These are phyloP conservation scores for Lachancea kluyveri DNA, from an alignment of 805 yeast genomes.

Conservation along the genomic window DNA sequence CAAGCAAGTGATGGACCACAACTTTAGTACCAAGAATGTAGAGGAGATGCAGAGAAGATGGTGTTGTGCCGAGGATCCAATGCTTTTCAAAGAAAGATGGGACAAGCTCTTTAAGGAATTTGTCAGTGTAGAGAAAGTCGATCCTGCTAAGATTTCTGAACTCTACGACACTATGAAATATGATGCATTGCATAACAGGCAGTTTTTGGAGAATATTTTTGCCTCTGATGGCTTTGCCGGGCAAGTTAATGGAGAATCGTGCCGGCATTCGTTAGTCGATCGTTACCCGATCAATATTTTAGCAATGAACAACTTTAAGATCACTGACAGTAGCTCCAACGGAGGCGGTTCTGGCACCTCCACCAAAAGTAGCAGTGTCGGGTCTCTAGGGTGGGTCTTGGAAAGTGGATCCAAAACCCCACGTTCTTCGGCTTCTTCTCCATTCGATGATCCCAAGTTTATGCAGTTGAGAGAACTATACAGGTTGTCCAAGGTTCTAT, in stretches of 20 bases:
- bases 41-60: constrained; percentile 67
- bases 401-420: constrained; percentile 24
- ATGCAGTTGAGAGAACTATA: constrained; percentile 82
- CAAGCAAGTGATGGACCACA: constrained; percentile 72
- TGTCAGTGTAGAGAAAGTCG: constrained; percentile 88
- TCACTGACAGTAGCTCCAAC: constrained; percentile 33
- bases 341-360: constrained; percentile 12
- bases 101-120: constrained; percentile 92
- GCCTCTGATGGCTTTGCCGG: constrained; percentile 48
- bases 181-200: constrained; percentile 93
- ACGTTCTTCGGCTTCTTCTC: constrained; percentile 30
- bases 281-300: constrained; percentile 68
- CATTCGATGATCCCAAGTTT: constrained; percentile 76
- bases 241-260: constrained; percentile 22
- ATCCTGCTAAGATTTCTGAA: constrained; percentile 95
- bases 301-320: constrained; percentile 71
- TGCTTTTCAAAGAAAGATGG: constrained; percentile 91
- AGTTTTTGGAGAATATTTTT: constrained; percentile 78
- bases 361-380: constrained; percentile 37
- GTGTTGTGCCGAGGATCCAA: constrained; percentile 97
- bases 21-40: constrained; percentile 63
- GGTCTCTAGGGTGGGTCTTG: constrained; percentile 71
- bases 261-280: constrained; percentile 46
- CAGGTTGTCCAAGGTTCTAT: constrained; percentile 82
- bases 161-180: constrained; percentile 97